These are phyloP conservation scores for Meyerozyma guilliermondii DNA, from an alignment of 1,139 yeast species.

Conservation along the genomic window DNA sequence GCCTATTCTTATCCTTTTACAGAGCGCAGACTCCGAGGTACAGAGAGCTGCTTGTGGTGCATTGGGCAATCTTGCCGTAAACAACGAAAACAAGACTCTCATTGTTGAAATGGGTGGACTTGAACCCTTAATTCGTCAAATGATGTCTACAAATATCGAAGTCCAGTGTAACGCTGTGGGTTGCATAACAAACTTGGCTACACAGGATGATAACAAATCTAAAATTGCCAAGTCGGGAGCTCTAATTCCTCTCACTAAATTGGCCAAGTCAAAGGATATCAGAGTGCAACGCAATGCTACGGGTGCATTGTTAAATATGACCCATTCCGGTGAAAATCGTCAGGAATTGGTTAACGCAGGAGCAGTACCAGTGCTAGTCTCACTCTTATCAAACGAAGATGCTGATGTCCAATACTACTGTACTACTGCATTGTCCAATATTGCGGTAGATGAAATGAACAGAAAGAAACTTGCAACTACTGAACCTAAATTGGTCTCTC, in stretches of 20 bases:
- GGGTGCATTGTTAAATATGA: conserved; percentile 95
- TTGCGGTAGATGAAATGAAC: conserved; percentile 92
- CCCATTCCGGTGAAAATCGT: conserved; percentile 95
- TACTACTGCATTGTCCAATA: conserved; percentile 93
- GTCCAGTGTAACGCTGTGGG: conserved; percentile 99
- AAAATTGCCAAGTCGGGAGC: conserved; percentile 98
- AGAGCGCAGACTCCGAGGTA: conserved; percentile 86
- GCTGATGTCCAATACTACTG: conserved; percentile 98
- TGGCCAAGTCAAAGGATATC: conserved; percentile 90
- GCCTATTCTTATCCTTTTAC: conserved; percentile 83
- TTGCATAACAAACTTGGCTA: conserved; percentile 94
- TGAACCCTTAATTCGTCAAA: conserved; percentile 92
- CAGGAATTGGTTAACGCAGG: conserved; percentile 97
- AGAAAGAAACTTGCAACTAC: conserved; percentile 85
- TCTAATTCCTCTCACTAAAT: conserved; percentile 82
- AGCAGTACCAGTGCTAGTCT: conserved; percentile 92
- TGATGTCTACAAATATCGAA: conserved; percentile 95
- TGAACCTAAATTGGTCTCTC: conserved; percentile 89
- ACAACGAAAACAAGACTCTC: conserved; percentile 85
- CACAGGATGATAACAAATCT: conserved; percentile 96
- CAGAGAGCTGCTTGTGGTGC: conserved; percentile 99
- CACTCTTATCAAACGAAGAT: conserved; percentile 81
- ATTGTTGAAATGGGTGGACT: conserved; percentile 98
- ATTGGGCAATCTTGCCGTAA: conserved; percentile 92
- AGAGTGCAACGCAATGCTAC: conserved; percentile 98